Conservation (phyloP, 352 stramenopile species). For the Globisporangium radiosum region DNA sequence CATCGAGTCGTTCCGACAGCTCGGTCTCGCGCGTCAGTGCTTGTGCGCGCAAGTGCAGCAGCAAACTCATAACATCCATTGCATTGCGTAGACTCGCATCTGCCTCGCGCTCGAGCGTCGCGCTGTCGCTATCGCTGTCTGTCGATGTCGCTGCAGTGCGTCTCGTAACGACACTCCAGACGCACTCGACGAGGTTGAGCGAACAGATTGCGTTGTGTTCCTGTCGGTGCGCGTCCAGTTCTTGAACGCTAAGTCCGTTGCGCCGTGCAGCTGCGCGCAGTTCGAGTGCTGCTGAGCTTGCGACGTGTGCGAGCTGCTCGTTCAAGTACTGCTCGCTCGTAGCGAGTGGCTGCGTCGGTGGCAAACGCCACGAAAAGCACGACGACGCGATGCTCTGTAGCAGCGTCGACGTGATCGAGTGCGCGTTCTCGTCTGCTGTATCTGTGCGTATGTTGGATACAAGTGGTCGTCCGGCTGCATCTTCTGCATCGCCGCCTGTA, state of each 20-base stretch:
- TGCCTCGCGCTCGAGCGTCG: constrained; percentile 17
- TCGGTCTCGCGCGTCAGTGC: constrained; percentile 45
- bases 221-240: neutral
- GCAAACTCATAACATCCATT: constrained; percentile 70
- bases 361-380: constrained; percentile 37
- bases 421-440: neutral
- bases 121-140: no score
- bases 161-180: constrained; percentile 8
- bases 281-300: constrained; percentile 8
- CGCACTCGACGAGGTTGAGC: constrained; percentile 7
- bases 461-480: neutral
- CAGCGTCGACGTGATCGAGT: constrained; percentile 4
- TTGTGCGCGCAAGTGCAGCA: constrained; percentile 48
- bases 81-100: constrained; percentile 39
- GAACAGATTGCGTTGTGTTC: constrained; percentile 10
- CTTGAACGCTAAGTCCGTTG: neutral
- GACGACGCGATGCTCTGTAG: constrained; percentile 10
- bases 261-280: constrained; percentile 2
- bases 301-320: constrained; percentile 54
- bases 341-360: constrained; percentile 27
- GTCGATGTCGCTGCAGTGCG: constrained; percentile 7
- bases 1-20: constrained; percentile 36
- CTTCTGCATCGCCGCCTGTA: neutral
- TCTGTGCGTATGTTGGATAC: neutral
- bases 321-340: constrained; percentile 54